Base-by-base conservation (phyloP, 306 rosid species). In the Fagus sylvatica region DNA sequence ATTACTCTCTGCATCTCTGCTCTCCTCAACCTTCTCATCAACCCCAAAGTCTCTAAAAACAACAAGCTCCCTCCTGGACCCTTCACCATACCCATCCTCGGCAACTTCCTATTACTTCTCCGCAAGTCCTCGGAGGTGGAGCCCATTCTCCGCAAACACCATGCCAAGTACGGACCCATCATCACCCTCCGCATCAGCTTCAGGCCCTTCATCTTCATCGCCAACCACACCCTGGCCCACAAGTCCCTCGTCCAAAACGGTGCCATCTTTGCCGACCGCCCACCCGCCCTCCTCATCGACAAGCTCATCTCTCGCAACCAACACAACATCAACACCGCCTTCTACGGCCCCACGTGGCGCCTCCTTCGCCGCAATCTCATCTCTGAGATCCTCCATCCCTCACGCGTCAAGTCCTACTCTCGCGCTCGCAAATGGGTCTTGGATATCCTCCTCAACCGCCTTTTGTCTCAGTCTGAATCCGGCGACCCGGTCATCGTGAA, bases 291-390 rank as follows among this genome's bases (percentile, higher is more conserved):
- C 37, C 82, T 73, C 0, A 76, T 75, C 17, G 49, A 17, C 39
- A 82, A 49, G 75, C 30, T 85, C 70, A 30, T 79, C 49, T 37
- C 79, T 32, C 54, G 84, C 70, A 71, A 82, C 56, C 86, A 82
- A 32, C 73, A 55, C 60, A 83, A 54, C 86, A 85, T 85, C 6
- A 78, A 46, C 66, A 53, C 78, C 42, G 75, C 64, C 73, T 79
- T 51, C 80, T 82, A 85, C 6, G 89, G 89, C 42, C 82, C 82
- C 41, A 22, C 4, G 2, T 85, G 84, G 86, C 89, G 86, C 22
- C 62, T 69, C 9, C 64, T 85, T 6, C 72, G 86, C 53, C 82
- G 89, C 49, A 85, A 85, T 65, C 89, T 85, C 46, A 76, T 82
- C 34, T 82, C 82, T 2, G 78, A 68, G 57, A 85, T 82, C 55